Percentiles rank a stretch among this genome's conserved stretches.
Conservation (phyloP, 768 basidiomycete genomes). For the Boletus rufocinnamomeus region DNA sequence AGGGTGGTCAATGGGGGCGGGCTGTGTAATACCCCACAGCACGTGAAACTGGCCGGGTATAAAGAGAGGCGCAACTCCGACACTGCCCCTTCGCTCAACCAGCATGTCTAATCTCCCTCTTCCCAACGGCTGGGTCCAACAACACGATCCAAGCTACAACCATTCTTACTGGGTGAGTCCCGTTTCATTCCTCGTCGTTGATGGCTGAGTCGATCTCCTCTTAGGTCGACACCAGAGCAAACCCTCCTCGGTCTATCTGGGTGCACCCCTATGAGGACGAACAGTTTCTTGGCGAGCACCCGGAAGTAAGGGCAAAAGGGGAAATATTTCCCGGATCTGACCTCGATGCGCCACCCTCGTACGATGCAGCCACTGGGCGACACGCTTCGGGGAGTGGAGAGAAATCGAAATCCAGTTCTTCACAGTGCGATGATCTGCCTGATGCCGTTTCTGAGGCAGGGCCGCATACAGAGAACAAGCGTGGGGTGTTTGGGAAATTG, state of each 20-base stretch:
- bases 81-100: background rate
- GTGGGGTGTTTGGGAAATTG: constrained; percentile 59
- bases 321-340: constrained; percentile 6
- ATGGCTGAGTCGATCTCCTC: background rate
- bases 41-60: constrained; percentile 1
- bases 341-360: constrained; percentile 29
- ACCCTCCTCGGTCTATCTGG: constrained; percentile 71
- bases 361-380: constrained; percentile 27
- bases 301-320: constrained; percentile 45
- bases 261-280: constrained; percentile 72
- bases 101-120: constrained; percentile 40
- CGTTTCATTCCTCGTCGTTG: too few relatives aligned
- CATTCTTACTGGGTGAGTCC: constrained; percentile 53
- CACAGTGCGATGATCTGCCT: background rate
- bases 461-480: constrained; percentile 36
- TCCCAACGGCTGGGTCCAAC: constrained; percentile 59
- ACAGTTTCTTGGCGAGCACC: constrained; percentile 57
- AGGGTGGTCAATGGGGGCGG: background rate
- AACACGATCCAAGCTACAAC: constrained; percentile 44
- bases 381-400: constrained; percentile 32
- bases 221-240: constrained; percentile 64
- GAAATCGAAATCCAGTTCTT: background rate
- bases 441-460: background rate
- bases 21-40: constrained; percentile 23
- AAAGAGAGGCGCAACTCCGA: background rate